phyloP scores from a whole-genome alignment of 345 rosid species.

The Hibiscus syriacus region DNA sequence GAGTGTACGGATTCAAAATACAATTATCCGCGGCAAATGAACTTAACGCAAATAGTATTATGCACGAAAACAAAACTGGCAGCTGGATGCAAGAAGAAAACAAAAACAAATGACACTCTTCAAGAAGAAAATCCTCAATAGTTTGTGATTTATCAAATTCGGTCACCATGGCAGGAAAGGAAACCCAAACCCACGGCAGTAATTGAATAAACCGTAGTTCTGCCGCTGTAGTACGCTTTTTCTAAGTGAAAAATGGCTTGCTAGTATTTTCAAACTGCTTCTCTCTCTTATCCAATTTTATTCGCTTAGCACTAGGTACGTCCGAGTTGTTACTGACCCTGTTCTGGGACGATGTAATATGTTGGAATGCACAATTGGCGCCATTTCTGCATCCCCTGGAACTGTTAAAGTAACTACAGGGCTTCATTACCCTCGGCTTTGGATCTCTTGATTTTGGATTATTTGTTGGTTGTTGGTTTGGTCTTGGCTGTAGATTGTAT shows the following conservation, averaged over 20 bases:
- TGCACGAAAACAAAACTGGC: neutral
- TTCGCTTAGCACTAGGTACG: conserved; percentile 58
- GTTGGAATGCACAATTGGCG: conserved; percentile 74
- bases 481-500: conserved; percentile 31
- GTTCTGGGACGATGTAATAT: conserved; percentile 52
- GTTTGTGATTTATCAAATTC: conserved; percentile 1
- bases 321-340: conserved; percentile 40
- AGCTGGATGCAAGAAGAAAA: neutral
- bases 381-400: conserved; percentile 88
- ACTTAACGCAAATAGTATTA: neutral
- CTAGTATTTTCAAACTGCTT: conserved; percentile 35
- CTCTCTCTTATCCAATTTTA: conserved; percentile 85
- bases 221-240: conserved; percentile 8
- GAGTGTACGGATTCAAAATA: neutral
- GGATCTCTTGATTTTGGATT: conserved; percentile 47
- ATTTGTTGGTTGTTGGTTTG: conserved; percentile 44
- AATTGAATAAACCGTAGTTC: neutral
- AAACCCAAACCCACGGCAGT: neutral
- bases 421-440: conserved; percentile 87
- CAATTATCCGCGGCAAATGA: neutral
- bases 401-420: conserved; percentile 83
- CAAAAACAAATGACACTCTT: neutral
- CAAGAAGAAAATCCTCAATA: conserved; percentile 3
- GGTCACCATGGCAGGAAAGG: conserved; percentile 18
- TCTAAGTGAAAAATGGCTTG: conserved; percentile 6